Percentiles rank a stretch among this genome's conserved stretches.
Evolutionary conservation across 805 yeast genomes (phyloP).

Genomic region (Wickerhamiella sergipiensis): DNA sequence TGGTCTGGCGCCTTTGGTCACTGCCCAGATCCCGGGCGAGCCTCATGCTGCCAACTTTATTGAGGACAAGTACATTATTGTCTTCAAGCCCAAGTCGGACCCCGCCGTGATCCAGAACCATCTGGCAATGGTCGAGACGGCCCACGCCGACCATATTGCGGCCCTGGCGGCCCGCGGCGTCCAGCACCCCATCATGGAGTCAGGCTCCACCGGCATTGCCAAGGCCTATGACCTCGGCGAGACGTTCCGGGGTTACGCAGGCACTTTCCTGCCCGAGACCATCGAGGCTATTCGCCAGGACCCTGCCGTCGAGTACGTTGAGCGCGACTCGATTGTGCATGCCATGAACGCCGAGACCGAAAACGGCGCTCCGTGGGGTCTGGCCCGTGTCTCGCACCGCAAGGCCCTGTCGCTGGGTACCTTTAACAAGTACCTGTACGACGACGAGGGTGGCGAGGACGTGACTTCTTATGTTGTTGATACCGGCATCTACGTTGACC

Average conservation of each 20-base stretch:
- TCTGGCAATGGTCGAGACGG: conserved; percentile 43
- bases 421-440: conserved; percentile 47
- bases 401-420: conserved; percentile 44
- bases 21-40: background rate
- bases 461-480: conserved; percentile 39
- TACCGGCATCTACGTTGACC: conserved; percentile 40
- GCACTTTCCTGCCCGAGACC: conserved; percentile 63
- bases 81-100: conserved; percentile 54
- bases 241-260: conserved; percentile 65
- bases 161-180: conserved; percentile 28
- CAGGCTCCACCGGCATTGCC: conserved; percentile 13
- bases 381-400: conserved; percentile 57
- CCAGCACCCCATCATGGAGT: conserved; percentile 19
- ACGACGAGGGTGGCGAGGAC: conserved; percentile 33
- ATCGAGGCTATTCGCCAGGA: conserved; percentile 56
- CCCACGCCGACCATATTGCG: conserved; percentile 18
- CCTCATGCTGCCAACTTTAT: conserved; percentile 8
- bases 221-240: conserved; percentile 33
- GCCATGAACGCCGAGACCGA: conserved; percentile 37
- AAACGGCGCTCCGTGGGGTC: conserved; percentile 64
- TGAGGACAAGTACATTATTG: conserved; percentile 50
- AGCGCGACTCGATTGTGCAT: conserved; percentile 42
- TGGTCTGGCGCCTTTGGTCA: background rate
- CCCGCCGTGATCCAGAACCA: conserved; percentile 48
- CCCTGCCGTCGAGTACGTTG: conserved; percentile 44